These are phyloP conservation scores for Ruellia speciosa DNA, from an alignment of 305 asterid species.

Conservation along the genomic window DNA sequence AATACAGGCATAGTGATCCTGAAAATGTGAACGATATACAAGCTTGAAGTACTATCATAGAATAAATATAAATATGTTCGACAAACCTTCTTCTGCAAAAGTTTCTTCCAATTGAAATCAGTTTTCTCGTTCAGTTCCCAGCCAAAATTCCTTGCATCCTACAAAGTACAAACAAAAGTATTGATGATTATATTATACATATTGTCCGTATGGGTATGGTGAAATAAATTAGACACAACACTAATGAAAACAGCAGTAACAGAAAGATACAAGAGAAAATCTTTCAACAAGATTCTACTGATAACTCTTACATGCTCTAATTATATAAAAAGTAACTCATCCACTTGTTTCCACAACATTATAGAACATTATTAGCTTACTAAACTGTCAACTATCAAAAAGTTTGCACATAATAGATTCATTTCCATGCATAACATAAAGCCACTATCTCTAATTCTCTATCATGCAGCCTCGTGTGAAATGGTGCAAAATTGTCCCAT, in stretches of 20 bases:
- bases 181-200: slow-evolving; percentile 9
- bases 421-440: slow-evolving; percentile 6
- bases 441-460: background rate
- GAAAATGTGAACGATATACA: background rate
- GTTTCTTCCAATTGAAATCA: slow-evolving; percentile 94
- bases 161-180: slow-evolving; percentile 25
- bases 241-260: slow-evolving; percentile 3
- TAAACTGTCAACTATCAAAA: background rate
- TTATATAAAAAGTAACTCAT: background rate
- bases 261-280: background rate
- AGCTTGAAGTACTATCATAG: background rate
- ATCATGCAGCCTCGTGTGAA: slow-evolving; percentile 3
- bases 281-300: background rate
- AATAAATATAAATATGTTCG: slow-evolving; percentile 13
- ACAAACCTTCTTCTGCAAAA: slow-evolving; percentile 83
- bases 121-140: slow-evolving; percentile 82
- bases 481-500: slow-evolving; percentile 1
- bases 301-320: background rate
- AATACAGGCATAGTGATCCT: background rate
- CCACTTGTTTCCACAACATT: too few relatives aligned
- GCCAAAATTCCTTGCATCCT: slow-evolving; percentile 94
- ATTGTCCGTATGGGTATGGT: slow-evolving; percentile 2
- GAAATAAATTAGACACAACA: background rate
- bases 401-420: background rate
- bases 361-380: too few relatives aligned